Evolutionary conservation across 305 asterid species (phyloP), one percentile per base, ranked within the genome.

Genomic region (Rubia peregrina): DNA sequence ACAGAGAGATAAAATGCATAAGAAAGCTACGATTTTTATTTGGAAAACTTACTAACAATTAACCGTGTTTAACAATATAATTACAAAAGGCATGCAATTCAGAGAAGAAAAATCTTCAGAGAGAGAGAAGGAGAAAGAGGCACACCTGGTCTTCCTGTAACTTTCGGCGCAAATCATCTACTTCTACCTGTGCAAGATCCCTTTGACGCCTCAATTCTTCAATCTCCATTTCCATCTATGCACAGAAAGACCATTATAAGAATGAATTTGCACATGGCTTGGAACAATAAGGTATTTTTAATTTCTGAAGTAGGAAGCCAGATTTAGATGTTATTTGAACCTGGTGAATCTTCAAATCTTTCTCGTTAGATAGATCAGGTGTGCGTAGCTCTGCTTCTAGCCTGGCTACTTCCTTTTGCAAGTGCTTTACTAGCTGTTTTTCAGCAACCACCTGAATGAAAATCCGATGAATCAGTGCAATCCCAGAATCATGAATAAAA

Each of bases 341-440:
- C 98, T 93, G 88, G 62, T 76, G 82, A 83, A 93, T 89, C 78
- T 83, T 88, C n/a, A 68, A 55, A 73, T 93, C 97, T 81, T 86
- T 93, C 71, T 89, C 98, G 71, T 74, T 84, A 22, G 90, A 79
- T 65, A 90, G 86, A 42, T 85, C 96, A 21, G 98, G 98, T 73
- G 96, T 90, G 19, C 89, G 88, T 72, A 93, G 71, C 76, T 80
- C 96, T 79, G 98, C 97, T 82, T 88, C 98, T 62, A 93, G 83
- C 78, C 97, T 82, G 67, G 97, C 97, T 67, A 93, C 98, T 83
- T 93, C 97, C 83, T 93, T 93, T 75, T 93, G 97, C 87, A 93
- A 73, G 80, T 90, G 97, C 83, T 90, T 93, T 69, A 93, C 98
- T 38, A 93, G 88, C 85, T 90, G 97, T 81, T 93, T 93, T 79